A percentile compares a stretch with the other conserved stretches of the same genome.
These are phyloP conservation scores for Malassezia pachydermatis DNA, from an alignment of 1,284 basidiomycete genomes.

Conservation along the genomic window DNA sequence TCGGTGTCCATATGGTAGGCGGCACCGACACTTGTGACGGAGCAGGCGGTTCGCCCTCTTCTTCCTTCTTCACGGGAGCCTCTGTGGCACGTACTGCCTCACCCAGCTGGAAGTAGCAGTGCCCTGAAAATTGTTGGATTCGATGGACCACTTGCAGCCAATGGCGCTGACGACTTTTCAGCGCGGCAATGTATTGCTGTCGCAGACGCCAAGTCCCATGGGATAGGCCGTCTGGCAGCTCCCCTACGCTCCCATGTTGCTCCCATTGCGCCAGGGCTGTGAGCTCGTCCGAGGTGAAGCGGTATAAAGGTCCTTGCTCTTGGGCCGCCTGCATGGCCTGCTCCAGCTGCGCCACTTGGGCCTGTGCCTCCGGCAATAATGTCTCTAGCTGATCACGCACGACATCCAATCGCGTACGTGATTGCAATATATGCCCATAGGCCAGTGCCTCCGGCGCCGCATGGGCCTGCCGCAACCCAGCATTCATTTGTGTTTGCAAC, in stretches of 20 bases:
- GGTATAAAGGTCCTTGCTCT: constrained; percentile 24
- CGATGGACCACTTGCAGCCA: constrained; percentile 35
- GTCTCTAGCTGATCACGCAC: constrained; percentile 12
- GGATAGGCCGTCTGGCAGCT: constrained; percentile 3
- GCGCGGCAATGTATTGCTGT: constrained; percentile 19
- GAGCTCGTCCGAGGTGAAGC: constrained; percentile 21
- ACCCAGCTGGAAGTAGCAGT: constrained; percentile 36
- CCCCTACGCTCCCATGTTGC: not conserved
- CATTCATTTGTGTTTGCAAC: constrained; percentile 4
- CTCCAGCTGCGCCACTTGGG: constrained; percentile 17
- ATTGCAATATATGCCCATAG: not conserved
- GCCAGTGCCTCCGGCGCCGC: not conserved
- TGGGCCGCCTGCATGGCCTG: constrained; percentile 20
- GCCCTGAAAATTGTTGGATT: constrained; percentile 32
- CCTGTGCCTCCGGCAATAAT: constrained; percentile 19
- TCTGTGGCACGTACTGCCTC: constrained; percentile 10
- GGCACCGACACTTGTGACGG: not conserved
- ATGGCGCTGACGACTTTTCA: constrained; percentile 22
- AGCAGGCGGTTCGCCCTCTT: not conserved
- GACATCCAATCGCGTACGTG: not conserved
- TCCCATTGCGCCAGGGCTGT: constrained; percentile 13
- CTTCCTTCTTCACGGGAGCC: not conserved
- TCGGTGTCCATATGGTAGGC: constrained; percentile 20
- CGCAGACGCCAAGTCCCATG: constrained; percentile 14
- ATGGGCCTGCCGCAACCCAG: not conserved